Base-by-base conservation (phyloP, 331 rosid genomes). In the Quercus tomentella region DNA sequence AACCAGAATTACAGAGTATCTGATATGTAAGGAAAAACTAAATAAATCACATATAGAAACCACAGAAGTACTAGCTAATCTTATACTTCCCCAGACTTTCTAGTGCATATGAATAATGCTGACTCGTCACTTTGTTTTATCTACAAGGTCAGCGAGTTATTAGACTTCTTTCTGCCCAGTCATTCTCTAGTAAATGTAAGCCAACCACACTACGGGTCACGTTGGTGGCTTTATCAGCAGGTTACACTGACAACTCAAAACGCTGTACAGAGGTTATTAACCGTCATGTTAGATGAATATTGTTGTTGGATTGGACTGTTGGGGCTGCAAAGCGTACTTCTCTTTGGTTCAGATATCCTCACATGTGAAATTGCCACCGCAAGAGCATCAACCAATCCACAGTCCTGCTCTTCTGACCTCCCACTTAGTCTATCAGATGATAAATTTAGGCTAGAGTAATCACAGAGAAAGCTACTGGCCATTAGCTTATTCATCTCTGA, bases 291-390 rank as follows among this genome's bases (percentile, higher is more conserved):
- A 67, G 72, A 67, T 25, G 52, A 67, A 33, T 45, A 67, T 22
- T 67, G 51, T 20, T 67, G 72, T 20, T 25, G 25, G 16, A 67
- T 67, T 9, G 72, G 72, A 45, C 72, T 7, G 17, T 5, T 67
- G 52, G 72, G 72, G 72, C 52, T 67, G 72, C 72, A 67, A 33
- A 67, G 72, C 72, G 51, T 67, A 35, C 52, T 67, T 67, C 52
- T 67, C 49, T 67, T 67, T 67, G 72, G 72, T 67, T 67, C 72
- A 26, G 72, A 67, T 67, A 67, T 67, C 72, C 72, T 67, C 22
- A 67, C 72, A 6, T 45, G 72, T 8, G 72, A 67, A 33, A 67
- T 67, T n/a, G 72, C 72, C 22, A 67, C 72, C 10, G 52, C 72
- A 33, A 67, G 72, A 30, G 72, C 72, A 20, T 67, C 72, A 67